Percentiles rank a stretch among this genome's conserved stretches.
Evolutionary conservation across 352 stramenopile species (phyloP).

Genomic region (Globisporangium recalcitrans): DNA sequence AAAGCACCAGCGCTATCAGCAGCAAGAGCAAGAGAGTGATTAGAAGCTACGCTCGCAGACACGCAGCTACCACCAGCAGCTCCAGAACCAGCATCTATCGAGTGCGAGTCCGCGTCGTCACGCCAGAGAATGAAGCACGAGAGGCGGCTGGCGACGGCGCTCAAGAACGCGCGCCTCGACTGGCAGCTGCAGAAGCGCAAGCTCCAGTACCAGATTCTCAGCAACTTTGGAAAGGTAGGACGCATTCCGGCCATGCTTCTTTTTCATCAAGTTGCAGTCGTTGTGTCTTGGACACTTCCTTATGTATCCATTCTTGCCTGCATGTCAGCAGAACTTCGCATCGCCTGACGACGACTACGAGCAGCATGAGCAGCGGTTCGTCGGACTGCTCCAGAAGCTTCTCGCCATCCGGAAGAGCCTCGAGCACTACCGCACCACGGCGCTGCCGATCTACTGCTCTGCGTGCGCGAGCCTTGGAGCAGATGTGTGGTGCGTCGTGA

Average conservation of each 20-base stretch:
- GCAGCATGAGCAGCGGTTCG: slow-evolving; percentile 66
- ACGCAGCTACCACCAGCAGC: too few species aligned
- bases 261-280: background rate
- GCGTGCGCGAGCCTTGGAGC: slow-evolving; percentile 56
- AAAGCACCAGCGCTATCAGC: background rate
- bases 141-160: slow-evolving; percentile 16
- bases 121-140: slow-evolving; percentile 20
- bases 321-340: slow-evolving; percentile 29
- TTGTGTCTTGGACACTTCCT: too few species aligned
- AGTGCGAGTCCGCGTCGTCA: too few species aligned
- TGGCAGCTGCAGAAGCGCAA: slow-evolving; percentile 62
- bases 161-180: slow-evolving; percentile 36
- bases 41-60: too few species aligned
- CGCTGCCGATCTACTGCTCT: slow-evolving; percentile 56
- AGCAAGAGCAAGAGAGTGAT: background rate
- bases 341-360: slow-evolving; percentile 61
- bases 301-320: background rate
- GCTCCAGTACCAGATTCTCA: slow-evolving; percentile 50
- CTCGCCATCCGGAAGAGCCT: slow-evolving; percentile 69
- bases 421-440: slow-evolving; percentile 55
- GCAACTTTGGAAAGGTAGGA: slow-evolving; percentile 46
- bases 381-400: slow-evolving; percentile 59
- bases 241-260: background rate
- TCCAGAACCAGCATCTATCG: too few species aligned
- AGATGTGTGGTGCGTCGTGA: slow-evolving; percentile 73